Evolutionary conservation across 805 yeast species (phyloP).

Genomic region (Cyberlindnera suaveolens): DNA sequence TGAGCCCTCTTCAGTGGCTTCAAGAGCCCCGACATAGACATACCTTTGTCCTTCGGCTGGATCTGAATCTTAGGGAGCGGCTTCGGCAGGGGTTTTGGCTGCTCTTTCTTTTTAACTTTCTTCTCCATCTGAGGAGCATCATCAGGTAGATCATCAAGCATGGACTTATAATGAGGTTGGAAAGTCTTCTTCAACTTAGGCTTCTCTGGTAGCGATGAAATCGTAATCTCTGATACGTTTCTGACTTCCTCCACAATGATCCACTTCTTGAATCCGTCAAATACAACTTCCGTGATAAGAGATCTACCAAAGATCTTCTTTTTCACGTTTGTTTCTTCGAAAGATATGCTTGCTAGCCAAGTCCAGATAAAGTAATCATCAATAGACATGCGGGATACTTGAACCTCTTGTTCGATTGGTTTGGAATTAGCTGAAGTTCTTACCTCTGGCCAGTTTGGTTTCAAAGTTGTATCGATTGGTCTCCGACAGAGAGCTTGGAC

Average conservation of each 20-base stretch:
- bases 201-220: conserved; percentile 16
- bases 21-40: background rate
- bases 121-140: conserved; percentile 1
- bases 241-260: conserved; percentile 66
- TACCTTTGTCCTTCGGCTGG: conserved; percentile 1
- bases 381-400: conserved; percentile 55
- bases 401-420: conserved; percentile 20
- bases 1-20: conserved; percentile 6
- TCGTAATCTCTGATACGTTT: conserved; percentile 24
- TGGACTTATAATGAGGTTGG: conserved; percentile 19
- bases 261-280: conserved; percentile 76
- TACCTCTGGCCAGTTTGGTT: conserved; percentile 34
- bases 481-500: conserved; percentile 34
- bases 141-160: conserved; percentile 18
- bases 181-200: conserved; percentile 14
- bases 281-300: conserved; percentile 72
- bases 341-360: conserved; percentile 73
- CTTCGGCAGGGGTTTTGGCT: conserved; percentile 4
- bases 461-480: conserved; percentile 27
- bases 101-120: conserved; percentile 6
- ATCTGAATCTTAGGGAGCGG: conserved; percentile 4
- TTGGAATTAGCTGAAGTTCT: conserved; percentile 25
- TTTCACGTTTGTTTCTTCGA: conserved; percentile 61
- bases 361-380: conserved; percentile 92
- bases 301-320: conserved; percentile 76